phyloP scores from a whole-genome alignment of 1,139 yeast genomes.

The Suhomyces anneliseae region DNA sequence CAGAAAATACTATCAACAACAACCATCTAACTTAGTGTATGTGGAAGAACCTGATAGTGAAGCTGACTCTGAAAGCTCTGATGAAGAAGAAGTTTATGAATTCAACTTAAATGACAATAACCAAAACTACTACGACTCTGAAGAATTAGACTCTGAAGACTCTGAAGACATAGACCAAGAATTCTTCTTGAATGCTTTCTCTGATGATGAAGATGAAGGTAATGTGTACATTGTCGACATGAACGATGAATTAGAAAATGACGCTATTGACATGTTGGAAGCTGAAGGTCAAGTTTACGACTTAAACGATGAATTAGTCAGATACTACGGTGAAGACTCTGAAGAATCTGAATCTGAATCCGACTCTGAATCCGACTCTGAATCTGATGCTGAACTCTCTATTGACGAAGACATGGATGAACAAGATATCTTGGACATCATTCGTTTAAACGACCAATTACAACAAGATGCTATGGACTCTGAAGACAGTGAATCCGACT shows the following conservation, averaged over 20 bases:
- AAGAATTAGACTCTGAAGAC: constrained; percentile 17
- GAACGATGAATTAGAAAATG: constrained; percentile 40
- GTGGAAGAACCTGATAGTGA: constrained; percentile 44
- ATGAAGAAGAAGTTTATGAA: constrained; percentile 27
- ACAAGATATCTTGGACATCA: constrained; percentile 33
- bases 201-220: constrained; percentile 15
- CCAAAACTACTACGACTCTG: neutral
- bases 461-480: constrained; percentile 33
- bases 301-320: constrained; percentile 42
- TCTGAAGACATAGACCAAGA: constrained; percentile 14
- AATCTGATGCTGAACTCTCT: constrained; percentile 17
- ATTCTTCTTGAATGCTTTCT: constrained; percentile 6
- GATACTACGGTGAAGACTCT: constrained; percentile 34
- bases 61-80: constrained; percentile 15
- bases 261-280: constrained; percentile 36
- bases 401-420: constrained; percentile 26
- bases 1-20: constrained; percentile 37
- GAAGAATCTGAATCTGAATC: constrained; percentile 17
- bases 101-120: constrained; percentile 22
- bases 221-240: constrained; percentile 29
- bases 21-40: constrained; percentile 32
- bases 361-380: constrained; percentile 18
- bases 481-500: constrained; percentile 14
- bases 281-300: constrained; percentile 38
- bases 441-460: constrained; percentile 38